A percentile compares a stretch with the other conserved stretches of the same genome.
phyloP scores from a whole-genome alignment of 2,329 filamentous ascomycete species.

The Erysiphe neolycopersici region DNA sequence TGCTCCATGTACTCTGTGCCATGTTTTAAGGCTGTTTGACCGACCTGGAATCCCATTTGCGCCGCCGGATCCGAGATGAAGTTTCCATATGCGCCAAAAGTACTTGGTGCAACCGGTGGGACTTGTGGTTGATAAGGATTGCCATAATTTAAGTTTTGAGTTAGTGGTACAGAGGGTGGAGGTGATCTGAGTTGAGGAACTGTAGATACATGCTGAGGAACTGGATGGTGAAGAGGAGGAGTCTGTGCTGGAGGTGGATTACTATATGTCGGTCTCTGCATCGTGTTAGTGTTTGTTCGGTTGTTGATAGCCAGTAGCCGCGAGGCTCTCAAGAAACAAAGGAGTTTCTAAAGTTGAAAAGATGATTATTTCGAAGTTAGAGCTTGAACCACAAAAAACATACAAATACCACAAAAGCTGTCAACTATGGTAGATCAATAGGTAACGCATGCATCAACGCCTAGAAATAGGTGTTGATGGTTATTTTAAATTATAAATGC shows the following conservation, averaged over 20 bases:
- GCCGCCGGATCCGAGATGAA: constrained; percentile 93
- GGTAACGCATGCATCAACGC: no score
- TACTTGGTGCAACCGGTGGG: constrained; percentile 18
- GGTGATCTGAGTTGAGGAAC: constrained; percentile 90
- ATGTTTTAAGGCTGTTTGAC: constrained; percentile 70
- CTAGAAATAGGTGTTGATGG: no score
- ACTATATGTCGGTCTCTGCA: constrained; percentile 70
- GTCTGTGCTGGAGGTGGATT: constrained; percentile 43
- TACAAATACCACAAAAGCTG: no score
- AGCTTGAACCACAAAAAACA: no score
- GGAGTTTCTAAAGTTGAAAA: no score
- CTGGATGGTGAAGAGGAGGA: constrained; percentile 84
- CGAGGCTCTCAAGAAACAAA: no score
- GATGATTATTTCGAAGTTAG: no score
- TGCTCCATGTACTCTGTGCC: constrained; percentile 89
- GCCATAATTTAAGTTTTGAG: constrained; percentile 31
- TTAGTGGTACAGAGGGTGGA: constrained; percentile 40
- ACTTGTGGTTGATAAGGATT: constrained; percentile 46
- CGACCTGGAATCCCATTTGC: constrained; percentile 84
- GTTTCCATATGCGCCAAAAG: constrained; percentile 53
- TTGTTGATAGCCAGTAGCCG: no score
- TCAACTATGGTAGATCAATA: no score
- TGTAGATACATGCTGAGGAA: constrained; percentile 93
- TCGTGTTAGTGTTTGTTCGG: constrained; percentile 14
- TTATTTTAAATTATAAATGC: no score